Evolutionary conservation across 2,329 filamentous ascomycete species (phyloP), one percentile per base, ranked within the genome.

Genomic region (Ophiostoma quercus): DNA sequence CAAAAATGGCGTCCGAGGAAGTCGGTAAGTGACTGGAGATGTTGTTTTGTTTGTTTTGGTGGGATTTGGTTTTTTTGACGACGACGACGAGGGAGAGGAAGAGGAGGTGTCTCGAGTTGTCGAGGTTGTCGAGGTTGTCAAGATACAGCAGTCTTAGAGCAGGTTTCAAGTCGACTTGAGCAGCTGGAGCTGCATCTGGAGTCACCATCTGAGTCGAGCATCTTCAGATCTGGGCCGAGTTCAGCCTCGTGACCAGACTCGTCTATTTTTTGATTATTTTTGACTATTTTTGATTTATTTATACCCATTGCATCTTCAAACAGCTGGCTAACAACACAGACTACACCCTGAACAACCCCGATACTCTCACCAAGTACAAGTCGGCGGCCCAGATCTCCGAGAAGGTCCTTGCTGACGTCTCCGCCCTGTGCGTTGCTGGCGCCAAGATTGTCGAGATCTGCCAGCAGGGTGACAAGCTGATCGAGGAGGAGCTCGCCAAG

Each of bases 321-420:
- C 25, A 25, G 6, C 12, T 2, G 34, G 14, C 32, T 54, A 43
- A 65, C 37, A n/a, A 62, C 3, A 62, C 76, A 96, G 92, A 96
- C 80, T 94, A 96, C 84, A 87, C 91, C 75, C 88, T 97, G 80
- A 92, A 89, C 81, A 95, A 96, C 85, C 92, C 92, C 73, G 92
- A 96, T 80, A 97, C 93, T 77, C 87, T 99, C 77, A 98, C 95
- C 83, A 99, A 98, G 87, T 98, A 98, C 87, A 98, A 97, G 89
- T 94, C 91, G 74, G 95, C 95, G 71, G 94, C 92, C 73, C 86
- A 91, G 79, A 98, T 99, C 82, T 95, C 94, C 68, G 92, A 97
- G 81, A 97, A 94, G 84, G 94, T 96, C 75, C 88, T 99, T 75
- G 92, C 93, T 76, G 90, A 90, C 76, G 94, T 99, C 74, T 83